Evolutionary conservation across 495 filamentous ascomycete genomes (phyloP), one percentile per base, ranked within the genome.

Genomic region (Penicillium malachiteum): DNA sequence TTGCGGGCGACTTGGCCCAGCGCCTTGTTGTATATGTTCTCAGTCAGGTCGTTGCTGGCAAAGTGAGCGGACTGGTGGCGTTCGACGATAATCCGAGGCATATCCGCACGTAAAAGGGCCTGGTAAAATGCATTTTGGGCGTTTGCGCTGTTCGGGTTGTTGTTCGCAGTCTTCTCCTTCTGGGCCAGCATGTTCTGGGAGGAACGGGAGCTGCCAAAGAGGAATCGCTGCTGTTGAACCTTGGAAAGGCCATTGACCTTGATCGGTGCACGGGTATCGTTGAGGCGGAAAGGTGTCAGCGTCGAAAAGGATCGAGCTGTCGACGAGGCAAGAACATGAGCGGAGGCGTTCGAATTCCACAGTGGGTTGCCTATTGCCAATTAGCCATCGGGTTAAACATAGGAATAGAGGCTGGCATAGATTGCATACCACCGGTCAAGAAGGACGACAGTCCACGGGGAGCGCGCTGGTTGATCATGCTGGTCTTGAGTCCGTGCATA

Each of bases 41-140:
- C 90, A 46, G 88, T 87, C 17, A 82, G 77, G 8, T 81, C 63
- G 66, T 91, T 96, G 7, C 80, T 84, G 2, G 92, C 90, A 75
- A 92, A 97, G 46, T 87, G 84, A 53, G 88, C 88, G 31, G 84
- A 90, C 59, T 90, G 86, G 68, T 96, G 92, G 60, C 94, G 79
- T 67, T 97, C 92, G 39, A 96, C 80, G 31, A 97, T 77, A 47
- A 97, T 96, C 7, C 89, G 86, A 6, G 94, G 89, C 86, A 96
- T 92, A 64, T 95, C 90, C 10, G 91, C 91, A 59, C 84, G 87
- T 18, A 97, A 76, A n/a, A 97, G 83, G 34, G 90, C 86, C 63
- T 91, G 85, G 70, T 98, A 98, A 69, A 98, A 96, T 17, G 89
- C 85, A 71, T 91, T 92, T 71, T 98, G 94, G 13, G 90, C 86